phyloP scores from a whole-genome alignment of 169 alveolate species.

The Plasmodium coatneyi region DNA sequence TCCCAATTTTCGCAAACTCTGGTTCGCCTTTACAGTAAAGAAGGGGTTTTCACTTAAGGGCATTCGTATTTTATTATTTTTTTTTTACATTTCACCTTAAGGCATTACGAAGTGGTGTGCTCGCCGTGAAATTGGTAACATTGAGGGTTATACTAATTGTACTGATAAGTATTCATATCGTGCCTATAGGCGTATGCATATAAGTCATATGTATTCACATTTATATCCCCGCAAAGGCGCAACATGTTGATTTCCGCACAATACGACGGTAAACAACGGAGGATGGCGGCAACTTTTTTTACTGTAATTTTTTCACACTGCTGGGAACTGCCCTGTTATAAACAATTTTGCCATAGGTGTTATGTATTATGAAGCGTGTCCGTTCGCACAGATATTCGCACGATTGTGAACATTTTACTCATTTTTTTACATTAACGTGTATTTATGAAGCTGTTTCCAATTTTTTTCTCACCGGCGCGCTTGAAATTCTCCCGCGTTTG shows the following conservation, averaged over 20 bases:
- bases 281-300: neutral
- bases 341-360: neutral
- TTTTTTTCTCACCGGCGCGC: neutral
- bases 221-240: neutral
- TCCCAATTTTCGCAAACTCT: neutral
- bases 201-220: neutral
- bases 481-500: neutral
- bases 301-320: neutral
- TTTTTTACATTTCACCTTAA: constrained; percentile 1
- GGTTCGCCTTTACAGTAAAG: neutral
- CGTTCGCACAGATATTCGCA: neutral
- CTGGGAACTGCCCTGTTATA: neutral
- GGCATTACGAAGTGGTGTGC: neutral
- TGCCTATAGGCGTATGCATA: neutral
- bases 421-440: neutral
- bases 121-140: neutral
- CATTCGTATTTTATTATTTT: neutral
- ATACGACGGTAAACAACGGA: neutral
- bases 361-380: neutral
- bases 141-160: neutral
- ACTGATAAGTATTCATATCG: neutral
- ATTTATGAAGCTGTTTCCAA: neutral
- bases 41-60: neutral
- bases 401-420: neutral
- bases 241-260: neutral